These are phyloP conservation scores for Butyriboletus pseudospeciosus DNA, from an alignment of 1,284 basidiomycete species.

Conservation along the genomic window DNA sequence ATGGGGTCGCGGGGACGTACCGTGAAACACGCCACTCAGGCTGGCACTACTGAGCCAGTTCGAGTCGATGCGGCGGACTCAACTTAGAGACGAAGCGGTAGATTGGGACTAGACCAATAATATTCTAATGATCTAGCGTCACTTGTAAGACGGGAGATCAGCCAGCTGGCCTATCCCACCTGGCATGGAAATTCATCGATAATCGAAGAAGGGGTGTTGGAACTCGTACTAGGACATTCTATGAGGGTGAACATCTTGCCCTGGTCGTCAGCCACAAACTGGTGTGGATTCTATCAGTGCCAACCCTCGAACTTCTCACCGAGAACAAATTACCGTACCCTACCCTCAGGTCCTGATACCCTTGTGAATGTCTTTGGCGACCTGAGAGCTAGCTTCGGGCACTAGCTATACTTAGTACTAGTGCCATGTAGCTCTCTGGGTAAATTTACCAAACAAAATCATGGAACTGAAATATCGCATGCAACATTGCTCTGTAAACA, in stretches of 20 bases:
- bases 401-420: too few relatives aligned
- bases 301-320: neutral
- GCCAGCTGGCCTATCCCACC: constrained; percentile 86
- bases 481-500: neutral
- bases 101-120: too few relatives aligned
- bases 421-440: neutral
- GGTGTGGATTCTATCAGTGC: constrained; percentile 3
- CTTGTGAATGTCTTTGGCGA: neutral
- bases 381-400: neutral
- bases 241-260: constrained; percentile 75
- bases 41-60: too few relatives aligned
- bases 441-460: neutral
- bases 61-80: too few relatives aligned
- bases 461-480: neutral
- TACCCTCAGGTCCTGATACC: constrained; percentile 16
- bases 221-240: constrained; percentile 78
- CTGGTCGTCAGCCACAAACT: constrained; percentile 67
- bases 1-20: too few relatives aligned
- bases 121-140: constrained; percentile 37
- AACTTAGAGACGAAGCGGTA: too few relatives aligned
- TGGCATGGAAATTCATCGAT: constrained; percentile 26
- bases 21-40: too few relatives aligned
- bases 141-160: constrained; percentile 77
- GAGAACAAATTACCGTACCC: constrained; percentile 27
- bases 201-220: neutral